Base-by-base conservation (phyloP, 306 rosid genomes). In the Quercus variabilis region DNA sequence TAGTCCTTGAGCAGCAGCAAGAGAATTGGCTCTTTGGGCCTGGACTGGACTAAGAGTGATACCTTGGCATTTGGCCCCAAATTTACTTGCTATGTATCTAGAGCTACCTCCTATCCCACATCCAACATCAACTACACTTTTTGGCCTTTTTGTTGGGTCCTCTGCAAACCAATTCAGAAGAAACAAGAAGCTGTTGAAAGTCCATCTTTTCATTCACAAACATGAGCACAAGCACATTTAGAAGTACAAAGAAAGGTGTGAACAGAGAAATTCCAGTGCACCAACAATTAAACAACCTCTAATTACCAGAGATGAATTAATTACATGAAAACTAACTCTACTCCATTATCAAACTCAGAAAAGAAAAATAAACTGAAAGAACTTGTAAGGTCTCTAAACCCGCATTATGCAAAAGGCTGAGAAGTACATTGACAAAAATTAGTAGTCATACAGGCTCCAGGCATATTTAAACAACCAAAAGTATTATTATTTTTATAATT, bases 81-180 rank as follows among this genome's bases (percentile, higher is more conserved):
- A 92, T 67, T 89, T 90, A 55, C 63, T 63, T 18, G 99, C 92
- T 52, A 95, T 11, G 77, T 92, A 92, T 74, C 99, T 85, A 1
- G 99, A 92, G 63, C 99, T 94, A 3, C 99, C 99, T 6, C 99
- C 99, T 52, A 94, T 94, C 77, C 99, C 99, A 80, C 99, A 94
- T 43, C 99, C 99, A 23, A 94, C 99, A 51, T 94, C 99, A 26
- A 94, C 92, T 55, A 89, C 78, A 17, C 74, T 83, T 87, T 81
- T 81, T 1, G 90, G 92, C 76, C 86, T 62, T 59, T 78, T 81
- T 2, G 26, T 13, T 70, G 74, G 56, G 3, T 43, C 81, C 58
- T 83, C 88, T 81, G 64, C 23, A 68, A 51, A 19, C 13, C 51
- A 65, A 19, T 63, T 55, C 6, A 38, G 18, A 74, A 2, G 15